Evolutionary conservation across 1,284 basidiomycete species (phyloP).

Genomic region (Clitocybe nebularis): DNA sequence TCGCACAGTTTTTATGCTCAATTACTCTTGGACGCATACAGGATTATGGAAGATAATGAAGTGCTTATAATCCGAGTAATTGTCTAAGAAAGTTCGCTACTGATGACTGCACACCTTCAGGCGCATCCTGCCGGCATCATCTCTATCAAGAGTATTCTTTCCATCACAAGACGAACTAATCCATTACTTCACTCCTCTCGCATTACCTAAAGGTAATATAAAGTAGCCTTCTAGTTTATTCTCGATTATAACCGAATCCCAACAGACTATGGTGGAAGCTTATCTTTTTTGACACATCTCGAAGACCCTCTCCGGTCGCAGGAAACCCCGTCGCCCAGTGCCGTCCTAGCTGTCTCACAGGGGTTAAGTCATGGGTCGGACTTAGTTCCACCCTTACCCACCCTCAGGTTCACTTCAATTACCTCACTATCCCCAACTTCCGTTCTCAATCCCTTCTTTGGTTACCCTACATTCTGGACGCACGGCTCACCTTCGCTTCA

Average conservation of each 20-base stretch:
- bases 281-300: constrained; percentile 43
- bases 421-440: constrained; percentile 50
- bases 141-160: constrained; percentile 73
- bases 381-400: no score
- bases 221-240: background rate
- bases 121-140: constrained; percentile 65
- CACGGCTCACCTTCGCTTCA: constrained; percentile 39
- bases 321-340: constrained; percentile 19
- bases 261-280: constrained; percentile 59
- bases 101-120: constrained; percentile 31
- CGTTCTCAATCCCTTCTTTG: constrained; percentile 74
- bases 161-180: constrained; percentile 56
- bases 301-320: constrained; percentile 41
- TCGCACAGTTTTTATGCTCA: constrained; percentile 71
- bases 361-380: no score
- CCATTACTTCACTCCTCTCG: constrained; percentile 50
- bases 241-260: constrained; percentile 9
- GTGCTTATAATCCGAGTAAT: constrained; percentile 33
- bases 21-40: constrained; percentile 80
- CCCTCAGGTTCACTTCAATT: constrained; percentile 21
- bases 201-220: constrained; percentile 55
- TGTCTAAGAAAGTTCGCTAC: background rate
- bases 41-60: constrained; percentile 76
- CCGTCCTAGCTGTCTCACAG: no score
- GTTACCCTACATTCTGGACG: constrained; percentile 60